A percentile compares a stretch with the other conserved stretches of the same genome.
Evolutionary conservation across 768 basidiomycete genomes (phyloP).

Genomic region (Cyclocybe aegerita): DNA sequence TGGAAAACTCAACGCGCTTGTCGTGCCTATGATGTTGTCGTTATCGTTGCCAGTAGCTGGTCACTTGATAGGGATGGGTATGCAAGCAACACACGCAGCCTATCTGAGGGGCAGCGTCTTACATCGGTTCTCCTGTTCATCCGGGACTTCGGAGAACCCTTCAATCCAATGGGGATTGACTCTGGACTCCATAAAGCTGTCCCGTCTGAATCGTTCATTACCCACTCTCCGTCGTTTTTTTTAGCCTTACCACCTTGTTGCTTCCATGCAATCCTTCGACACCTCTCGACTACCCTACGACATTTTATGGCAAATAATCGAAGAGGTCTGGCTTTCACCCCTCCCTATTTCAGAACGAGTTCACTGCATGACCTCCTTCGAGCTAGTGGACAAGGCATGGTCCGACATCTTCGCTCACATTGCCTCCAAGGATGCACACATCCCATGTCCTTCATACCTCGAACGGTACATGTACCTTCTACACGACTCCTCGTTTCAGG

Average conservation of each 20-base stretch:
- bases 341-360: constrained; percentile 28
- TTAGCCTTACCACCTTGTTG: not conserved
- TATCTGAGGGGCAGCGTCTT: no score
- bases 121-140: not conserved
- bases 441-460: constrained; percentile 25
- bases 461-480: constrained; percentile 9
- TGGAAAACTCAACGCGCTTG: no score
- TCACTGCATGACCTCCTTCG: constrained; percentile 26
- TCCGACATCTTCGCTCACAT: constrained; percentile 27
- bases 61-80: no score
- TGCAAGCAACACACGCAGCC: no score
- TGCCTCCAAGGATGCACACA: constrained; percentile 29
- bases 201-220: no score
- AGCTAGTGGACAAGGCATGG: constrained; percentile 27
- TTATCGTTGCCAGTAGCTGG: no score
- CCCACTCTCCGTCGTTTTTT: not conserved
- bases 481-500: constrained; percentile 5
- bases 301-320: constrained; percentile 22
- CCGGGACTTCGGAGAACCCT: not conserved
- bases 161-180: no score
- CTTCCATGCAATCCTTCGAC: not conserved
- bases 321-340: constrained; percentile 26
- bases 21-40: no score
- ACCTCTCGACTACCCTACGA: not conserved
- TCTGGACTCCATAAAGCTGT: no score